phyloP scores from a whole-genome alignment of 1,284 basidiomycete genomes.

The Apiotrichum brassicae region DNA sequence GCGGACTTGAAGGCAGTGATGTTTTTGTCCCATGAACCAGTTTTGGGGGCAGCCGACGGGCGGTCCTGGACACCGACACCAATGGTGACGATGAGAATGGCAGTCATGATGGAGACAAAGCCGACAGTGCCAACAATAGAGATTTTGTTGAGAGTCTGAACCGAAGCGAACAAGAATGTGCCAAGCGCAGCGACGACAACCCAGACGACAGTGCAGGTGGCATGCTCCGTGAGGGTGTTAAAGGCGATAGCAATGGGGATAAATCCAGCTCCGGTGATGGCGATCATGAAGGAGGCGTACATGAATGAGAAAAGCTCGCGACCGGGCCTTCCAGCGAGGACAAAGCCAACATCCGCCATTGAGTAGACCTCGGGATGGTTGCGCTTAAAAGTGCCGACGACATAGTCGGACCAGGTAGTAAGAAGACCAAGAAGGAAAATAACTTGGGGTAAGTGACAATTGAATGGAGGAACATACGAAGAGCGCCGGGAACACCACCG shows the following conservation, averaged over 20 bases:
- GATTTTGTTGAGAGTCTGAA: constrained; percentile 35
- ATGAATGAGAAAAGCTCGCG: constrained; percentile 15
- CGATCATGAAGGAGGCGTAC: constrained; percentile 7
- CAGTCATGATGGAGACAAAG: constrained; percentile 29
- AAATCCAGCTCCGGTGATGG: constrained; percentile 5
- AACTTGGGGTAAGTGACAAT: constrained; percentile 6
- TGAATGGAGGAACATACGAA: constrained; percentile 9
- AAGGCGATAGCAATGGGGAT: constrained; percentile 21
- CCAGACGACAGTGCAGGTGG: constrained; percentile 32
- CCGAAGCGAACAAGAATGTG: constrained; percentile 22
- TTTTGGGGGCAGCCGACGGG: constrained; percentile 32
- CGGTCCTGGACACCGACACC: constrained; percentile 35
- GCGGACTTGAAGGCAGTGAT: constrained; percentile 17
- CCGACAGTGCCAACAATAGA: constrained; percentile 35
- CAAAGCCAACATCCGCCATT: constrained; percentile 27
- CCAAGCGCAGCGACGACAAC: constrained; percentile 21
- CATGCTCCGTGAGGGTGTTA: constrained; percentile 33
- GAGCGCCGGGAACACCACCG: constrained; percentile 26
- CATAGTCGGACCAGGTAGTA: constrained; percentile 23
- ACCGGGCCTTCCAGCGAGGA: constrained; percentile 23
- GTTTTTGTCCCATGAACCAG: constrained; percentile 30
- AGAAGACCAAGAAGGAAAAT: constrained; percentile 24
- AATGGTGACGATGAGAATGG: constrained; percentile 30
- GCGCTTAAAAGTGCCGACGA: constrained; percentile 22
- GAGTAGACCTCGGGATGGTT: constrained; percentile 21